Evolutionary conservation across 108 stramenopile species (phyloP), one percentile per base, ranked within the genome.

Genomic region (Cyclotella cryptica): DNA sequence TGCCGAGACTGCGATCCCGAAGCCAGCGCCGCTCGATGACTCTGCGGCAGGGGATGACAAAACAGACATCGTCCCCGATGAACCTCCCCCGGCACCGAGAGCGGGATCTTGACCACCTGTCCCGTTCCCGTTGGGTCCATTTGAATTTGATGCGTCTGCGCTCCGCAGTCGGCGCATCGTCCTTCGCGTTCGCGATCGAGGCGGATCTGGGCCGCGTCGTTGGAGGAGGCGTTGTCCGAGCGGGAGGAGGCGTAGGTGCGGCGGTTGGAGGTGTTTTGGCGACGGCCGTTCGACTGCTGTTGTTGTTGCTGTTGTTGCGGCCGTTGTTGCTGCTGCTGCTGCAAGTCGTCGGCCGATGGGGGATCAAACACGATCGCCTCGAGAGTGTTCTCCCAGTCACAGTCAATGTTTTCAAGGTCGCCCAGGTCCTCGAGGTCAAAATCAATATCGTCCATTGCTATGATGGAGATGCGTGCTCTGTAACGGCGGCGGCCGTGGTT

Each of bases 31-130:
- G 58, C 60, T 26, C 44, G 29, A 14, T 60, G 59, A 19, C 27
- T 64, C 41, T 41, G 26, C 11, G 80, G 83, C 30, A 88, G 62
- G 14, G 87, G 87, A 71, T 86, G 82, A 57, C 87, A 88, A 24
- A 86, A 75, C 42, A 88, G 24, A 68, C 87, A 88, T 5, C 87
- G 74, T n/a, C 87, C 87, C 30, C 87, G 41, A 68, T 86, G 83
- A 24, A 88, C 87, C 55, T 88, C 85, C 49, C 83, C 72, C 14
- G 73, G 67, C 10, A 88, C 80, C 12, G 85, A 80, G 28, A 88
- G 79, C 35, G 87, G 79, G 44, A 81, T 28, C 63, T 84, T 83
- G 27, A 80, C 52, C 63, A 52, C 19, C 47, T 52, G 44, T 21
- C 68, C 60, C 43, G 52, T 44, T 19, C 66, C 66, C 46, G 55